Evolutionary conservation across 768 basidiomycete species (phyloP), one percentile per base, ranked within the genome.

Genomic region (Rhodosporidiobolus odoratus): DNA sequence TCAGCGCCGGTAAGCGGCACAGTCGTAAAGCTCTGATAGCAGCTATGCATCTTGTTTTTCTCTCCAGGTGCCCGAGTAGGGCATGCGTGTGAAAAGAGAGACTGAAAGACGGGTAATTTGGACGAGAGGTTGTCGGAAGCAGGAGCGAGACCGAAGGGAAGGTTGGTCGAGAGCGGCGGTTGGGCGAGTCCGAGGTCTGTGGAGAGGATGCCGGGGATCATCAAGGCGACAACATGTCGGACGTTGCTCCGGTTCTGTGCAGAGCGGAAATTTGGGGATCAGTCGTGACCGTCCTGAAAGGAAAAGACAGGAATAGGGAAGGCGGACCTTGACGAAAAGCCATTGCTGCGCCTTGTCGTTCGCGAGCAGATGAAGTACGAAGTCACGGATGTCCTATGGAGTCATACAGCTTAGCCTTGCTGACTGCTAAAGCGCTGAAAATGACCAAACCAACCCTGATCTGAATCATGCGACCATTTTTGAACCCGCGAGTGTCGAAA

Each of bases 21-120:
- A 58, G 87, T 88, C 79, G 97, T 89, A 77, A 98, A 91, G 0
- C 87, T 81, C 75, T 88, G 87, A 32, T 95, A 83, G 48, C 92
- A 88, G 35, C 89, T 90, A 76, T 92, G 89, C 87, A 98, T 88
- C 52, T 87, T 83, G 43, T 84, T 87, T 62, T 84, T 83, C 74
- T 97, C 95, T 1, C 95, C 96, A 0, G 93, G 94, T 1, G 94
- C 93, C 27, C 89, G 86, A 0, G 93, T 94, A 0, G 94, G 95
- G 72, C 90, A 91, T 21, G 91, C 92, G 81, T 96, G 91, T 66
- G 89, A 90, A 81, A 97, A 99, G 56, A 83, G 76, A 58, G 78
- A 8, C 85, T 90, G 41, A 82, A 88, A 48, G 85, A 85, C 69
- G 87, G 88, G 81, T 85, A 97, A 4, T 19, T 70, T 62, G 37